Conservation (phyloP, 441 rosid genomes). For the Erodium moschatum region DNA sequence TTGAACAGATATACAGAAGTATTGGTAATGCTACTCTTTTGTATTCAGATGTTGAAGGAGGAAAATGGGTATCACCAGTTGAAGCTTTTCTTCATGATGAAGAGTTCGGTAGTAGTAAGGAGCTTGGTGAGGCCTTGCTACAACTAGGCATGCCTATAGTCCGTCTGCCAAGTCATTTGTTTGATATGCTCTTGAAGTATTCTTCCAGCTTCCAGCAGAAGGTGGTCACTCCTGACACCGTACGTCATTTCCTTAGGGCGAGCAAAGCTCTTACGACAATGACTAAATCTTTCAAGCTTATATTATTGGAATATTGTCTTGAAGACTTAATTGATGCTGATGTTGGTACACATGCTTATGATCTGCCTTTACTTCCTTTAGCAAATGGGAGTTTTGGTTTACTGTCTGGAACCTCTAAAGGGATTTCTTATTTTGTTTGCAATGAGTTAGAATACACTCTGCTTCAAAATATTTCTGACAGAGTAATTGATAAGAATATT, state of each 20-base stretch:
- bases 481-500: constrained; percentile 60
- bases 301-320: constrained; percentile 85
- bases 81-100: constrained; percentile 87
- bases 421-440: constrained; percentile 59
- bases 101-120: constrained; percentile 60
- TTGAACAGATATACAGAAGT: constrained; percentile 68
- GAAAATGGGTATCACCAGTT: constrained; percentile 72
- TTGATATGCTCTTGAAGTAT: constrained; percentile 64
- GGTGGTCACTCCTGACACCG: constrained; percentile 83
- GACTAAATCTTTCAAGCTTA: constrained; percentile 60
- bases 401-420: constrained; percentile 49
- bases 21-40: constrained; percentile 54
- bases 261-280: constrained; percentile 43
- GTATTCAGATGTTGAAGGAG: constrained; percentile 65
- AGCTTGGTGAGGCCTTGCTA: constrained; percentile 69
- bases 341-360: constrained; percentile 50
- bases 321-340: constrained; percentile 85
- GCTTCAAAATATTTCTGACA: constrained; percentile 61
- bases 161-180: constrained; percentile 58
- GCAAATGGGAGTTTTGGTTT: constrained; percentile 82
- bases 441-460: constrained; percentile 62
- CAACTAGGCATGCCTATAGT: constrained; percentile 84
- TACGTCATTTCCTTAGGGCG: constrained; percentile 63
- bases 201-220: constrained; percentile 56
- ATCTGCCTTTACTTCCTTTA: constrained; percentile 75